These are phyloP conservation scores for Backusella sp. DNA, from an alignment of 192 early-diverging fungal species.

Conservation along the genomic window DNA sequence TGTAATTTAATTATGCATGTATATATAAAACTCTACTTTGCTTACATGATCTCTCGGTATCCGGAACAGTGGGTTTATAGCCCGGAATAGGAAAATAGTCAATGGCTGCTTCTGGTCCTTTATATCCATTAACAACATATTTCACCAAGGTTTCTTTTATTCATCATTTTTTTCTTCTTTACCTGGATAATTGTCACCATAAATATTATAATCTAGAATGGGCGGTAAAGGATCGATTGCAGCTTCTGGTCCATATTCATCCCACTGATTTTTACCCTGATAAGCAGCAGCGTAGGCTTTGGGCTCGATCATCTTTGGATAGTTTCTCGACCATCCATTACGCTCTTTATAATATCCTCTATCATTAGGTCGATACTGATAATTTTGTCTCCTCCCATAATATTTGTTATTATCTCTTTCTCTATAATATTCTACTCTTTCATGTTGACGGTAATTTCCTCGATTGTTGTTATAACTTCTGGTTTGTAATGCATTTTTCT, in stretches of 20 bases:
- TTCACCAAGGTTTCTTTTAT: not conserved
- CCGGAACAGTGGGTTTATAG: not conserved
- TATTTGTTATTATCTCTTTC: not conserved
- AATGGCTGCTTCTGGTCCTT: not conserved
- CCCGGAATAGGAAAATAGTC: not conserved
- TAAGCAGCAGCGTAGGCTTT: not conserved
- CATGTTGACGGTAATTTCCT: not conserved
- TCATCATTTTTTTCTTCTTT: not conserved
- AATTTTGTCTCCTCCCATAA: not conserved
- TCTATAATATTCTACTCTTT: not conserved
- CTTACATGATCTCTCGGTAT: not conserved
- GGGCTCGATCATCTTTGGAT: not conserved
- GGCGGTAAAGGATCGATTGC: not conserved
- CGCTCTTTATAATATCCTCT: not conserved
- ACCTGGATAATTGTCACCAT: not conserved
- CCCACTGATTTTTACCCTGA: not conserved
- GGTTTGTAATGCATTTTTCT: not conserved
- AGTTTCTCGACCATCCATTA: not conserved
- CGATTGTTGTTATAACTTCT: not conserved
- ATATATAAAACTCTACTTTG: not conserved
- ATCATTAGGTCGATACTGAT: not conserved
- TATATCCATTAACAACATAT: not conserved
- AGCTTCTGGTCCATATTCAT: not conserved
- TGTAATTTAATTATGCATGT: not conserved
- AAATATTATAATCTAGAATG: not conserved